These are phyloP conservation scores for Clathrus columnatus DNA, from an alignment of 768 basidiomycete species.

Conservation along the genomic window DNA sequence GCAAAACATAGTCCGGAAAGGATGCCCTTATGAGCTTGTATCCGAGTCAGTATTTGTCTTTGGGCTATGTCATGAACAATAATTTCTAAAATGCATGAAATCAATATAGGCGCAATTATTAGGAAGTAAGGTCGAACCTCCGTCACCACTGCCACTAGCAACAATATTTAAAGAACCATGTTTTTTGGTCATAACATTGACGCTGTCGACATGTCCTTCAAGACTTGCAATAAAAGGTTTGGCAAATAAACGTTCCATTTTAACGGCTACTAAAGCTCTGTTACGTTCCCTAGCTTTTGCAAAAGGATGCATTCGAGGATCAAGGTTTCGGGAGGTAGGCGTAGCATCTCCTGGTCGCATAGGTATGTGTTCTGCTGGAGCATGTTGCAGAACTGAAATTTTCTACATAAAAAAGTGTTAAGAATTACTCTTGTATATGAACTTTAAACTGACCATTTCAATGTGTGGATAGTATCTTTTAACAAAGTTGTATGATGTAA, in stretches of 20 bases:
- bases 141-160: slow-evolving; percentile 93
- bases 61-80: slow-evolving; percentile 75
- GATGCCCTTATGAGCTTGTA: slow-evolving; percentile 79
- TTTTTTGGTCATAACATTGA: slow-evolving; percentile 75
- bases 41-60: slow-evolving; percentile 41
- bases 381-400: slow-evolving; percentile 83
- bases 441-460: background rate
- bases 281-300: slow-evolving; percentile 87
- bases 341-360: slow-evolving; percentile 73
- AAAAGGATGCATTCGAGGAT: slow-evolving; percentile 95
- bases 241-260: slow-evolving; percentile 97
- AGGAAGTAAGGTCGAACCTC: slow-evolving; percentile 54
- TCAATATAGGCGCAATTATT: background rate
- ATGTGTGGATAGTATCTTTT: too few relatives aligned
- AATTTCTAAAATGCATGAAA: slow-evolving; percentile 46
- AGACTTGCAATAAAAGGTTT: slow-evolving; percentile 88
- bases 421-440: background rate
- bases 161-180: slow-evolving; percentile 66
- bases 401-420: slow-evolving; percentile 44
- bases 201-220: slow-evolving; percentile 90
- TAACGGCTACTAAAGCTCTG: slow-evolving; percentile 88
- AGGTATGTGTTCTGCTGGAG: slow-evolving; percentile 64
- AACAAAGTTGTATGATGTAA: too few relatives aligned
- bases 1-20: slow-evolving; percentile 76
- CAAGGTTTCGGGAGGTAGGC: slow-evolving; percentile 83